These are phyloP conservation scores for Citrus glauca DNA, from an alignment of 345 rosid genomes.

Conservation along the genomic window DNA sequence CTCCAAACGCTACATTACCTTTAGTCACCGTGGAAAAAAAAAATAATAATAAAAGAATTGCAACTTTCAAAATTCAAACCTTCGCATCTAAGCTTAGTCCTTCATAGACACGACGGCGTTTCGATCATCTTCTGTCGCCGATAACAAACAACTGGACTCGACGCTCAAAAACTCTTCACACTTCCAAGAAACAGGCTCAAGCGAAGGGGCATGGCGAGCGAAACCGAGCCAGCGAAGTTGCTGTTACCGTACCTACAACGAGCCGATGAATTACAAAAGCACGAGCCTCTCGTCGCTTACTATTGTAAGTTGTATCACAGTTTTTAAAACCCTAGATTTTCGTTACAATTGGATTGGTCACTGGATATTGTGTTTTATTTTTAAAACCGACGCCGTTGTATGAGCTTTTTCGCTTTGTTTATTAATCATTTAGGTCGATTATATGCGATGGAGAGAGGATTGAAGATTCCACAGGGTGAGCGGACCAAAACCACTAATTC, in stretches of 20 bases:
- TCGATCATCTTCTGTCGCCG: not conserved
- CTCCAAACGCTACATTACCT: too few relatives aligned
- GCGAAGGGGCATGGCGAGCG: conserved; percentile 59
- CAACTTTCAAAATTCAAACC: not conserved
- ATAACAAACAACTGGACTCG: not conserved
- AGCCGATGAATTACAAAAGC: conserved; percentile 96
- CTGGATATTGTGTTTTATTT: not conserved
- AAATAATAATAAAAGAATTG: too few relatives aligned
- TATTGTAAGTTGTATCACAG: conserved; percentile 47
- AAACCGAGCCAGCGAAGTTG: conserved; percentile 81
- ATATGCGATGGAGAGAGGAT: conserved; percentile 93
- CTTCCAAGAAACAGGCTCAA: conserved; percentile 8
- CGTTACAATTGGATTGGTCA: not conserved
- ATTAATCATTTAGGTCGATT: conserved; percentile 62
- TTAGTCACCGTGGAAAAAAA: too few relatives aligned
- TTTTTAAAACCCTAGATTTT: conserved; percentile 1
- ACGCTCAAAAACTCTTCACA: not conserved
- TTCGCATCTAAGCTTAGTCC: not conserved
- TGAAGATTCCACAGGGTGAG: conserved; percentile 72
- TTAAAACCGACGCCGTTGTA: not conserved
- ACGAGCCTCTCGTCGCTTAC: conserved; percentile 91
- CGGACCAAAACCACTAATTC: conserved; percentile 90
- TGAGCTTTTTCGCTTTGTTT: not conserved
- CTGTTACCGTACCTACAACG: conserved; percentile 91
- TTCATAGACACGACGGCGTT: not conserved